A percentile compares a stretch with the other conserved stretches of the same genome.
Evolutionary conservation across 352 stramenopile genomes (phyloP).

Genomic region (Pythium scleroteichum): DNA sequence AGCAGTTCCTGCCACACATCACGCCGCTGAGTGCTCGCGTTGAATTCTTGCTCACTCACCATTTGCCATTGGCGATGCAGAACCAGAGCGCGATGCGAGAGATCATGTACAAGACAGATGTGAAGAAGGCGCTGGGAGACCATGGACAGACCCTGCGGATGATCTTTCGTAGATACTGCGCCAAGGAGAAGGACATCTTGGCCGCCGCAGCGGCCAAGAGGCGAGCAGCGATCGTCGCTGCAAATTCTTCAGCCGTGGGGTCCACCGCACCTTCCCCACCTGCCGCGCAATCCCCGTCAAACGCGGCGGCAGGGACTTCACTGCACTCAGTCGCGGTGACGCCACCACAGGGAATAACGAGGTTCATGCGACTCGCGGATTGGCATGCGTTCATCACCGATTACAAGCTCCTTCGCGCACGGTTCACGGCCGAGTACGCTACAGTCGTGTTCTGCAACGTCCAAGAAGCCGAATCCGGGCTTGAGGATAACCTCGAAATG

Average conservation of each 20-base stretch:
- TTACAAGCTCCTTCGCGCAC: constrained; percentile 61
- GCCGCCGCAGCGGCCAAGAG: constrained; percentile 22
- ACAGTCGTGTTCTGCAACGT: constrained; percentile 65
- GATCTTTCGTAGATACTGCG: constrained; percentile 77
- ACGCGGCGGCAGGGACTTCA: not conserved
- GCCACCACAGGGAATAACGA: constrained; percentile 41
- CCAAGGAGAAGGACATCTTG: constrained; percentile 54
- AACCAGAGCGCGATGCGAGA: constrained; percentile 58
- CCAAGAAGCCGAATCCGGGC: constrained; percentile 43
- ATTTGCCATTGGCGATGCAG: constrained; percentile 52
- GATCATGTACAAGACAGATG: constrained; percentile 51
- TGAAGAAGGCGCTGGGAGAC: constrained; percentile 58
- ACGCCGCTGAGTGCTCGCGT: constrained; percentile 54
- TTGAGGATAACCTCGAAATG: constrained; percentile 58
- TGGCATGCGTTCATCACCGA: constrained; percentile 74
- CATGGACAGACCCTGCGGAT: constrained; percentile 56
- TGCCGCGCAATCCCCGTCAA: not conserved
- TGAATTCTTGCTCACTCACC: constrained; percentile 53
- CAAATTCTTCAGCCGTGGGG: not conserved
- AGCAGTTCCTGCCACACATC: constrained; percentile 70
- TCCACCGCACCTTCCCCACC: too few species aligned
- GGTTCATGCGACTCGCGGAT: constrained; percentile 67
- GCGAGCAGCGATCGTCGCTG: constrained; percentile 21
- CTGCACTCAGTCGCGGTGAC: not conserved
- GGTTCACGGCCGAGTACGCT: constrained; percentile 61